A percentile compares a stretch with the other conserved stretches of the same genome.
phyloP scores from a whole-genome alignment of 352 stramenopile genomes.

The Hyphochytrium catenoides region DNA sequence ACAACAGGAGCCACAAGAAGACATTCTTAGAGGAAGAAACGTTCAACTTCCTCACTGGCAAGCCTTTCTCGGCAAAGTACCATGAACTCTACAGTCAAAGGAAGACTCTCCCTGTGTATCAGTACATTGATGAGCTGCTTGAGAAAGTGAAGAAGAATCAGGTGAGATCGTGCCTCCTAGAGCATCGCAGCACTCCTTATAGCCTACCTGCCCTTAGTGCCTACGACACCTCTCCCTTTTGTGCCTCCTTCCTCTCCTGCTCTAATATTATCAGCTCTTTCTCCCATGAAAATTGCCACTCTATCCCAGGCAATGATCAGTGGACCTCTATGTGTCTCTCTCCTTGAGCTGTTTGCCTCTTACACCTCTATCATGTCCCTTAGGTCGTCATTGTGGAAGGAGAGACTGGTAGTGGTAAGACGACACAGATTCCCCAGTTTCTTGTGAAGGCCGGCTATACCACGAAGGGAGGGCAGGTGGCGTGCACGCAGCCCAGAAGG shows the following conservation, averaged over 20 bases:
- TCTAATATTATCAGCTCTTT: conserved; percentile 59
- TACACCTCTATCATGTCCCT: neutral
- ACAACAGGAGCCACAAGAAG: too few species aligned
- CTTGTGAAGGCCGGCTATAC: conserved; percentile 46
- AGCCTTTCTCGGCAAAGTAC: too few species aligned
- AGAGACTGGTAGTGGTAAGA: conserved; percentile 94
- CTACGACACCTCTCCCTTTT: too few species aligned
- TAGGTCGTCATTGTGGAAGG: conserved; percentile 90
- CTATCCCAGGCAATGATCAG: conserved; percentile 1
- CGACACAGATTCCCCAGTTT: conserved; percentile 87
- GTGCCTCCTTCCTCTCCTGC: conserved; percentile 73
- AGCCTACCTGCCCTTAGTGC: too few species aligned
- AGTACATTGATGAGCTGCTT: conserved; percentile 58
- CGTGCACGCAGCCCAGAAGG: conserved; percentile 90
- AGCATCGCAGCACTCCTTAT: too few species aligned
- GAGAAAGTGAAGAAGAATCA: conserved; percentile 35
- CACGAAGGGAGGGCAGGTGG: conserved; percentile 45
- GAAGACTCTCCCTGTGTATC: conserved; percentile 62
- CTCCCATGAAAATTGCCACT: conserved; percentile 40
- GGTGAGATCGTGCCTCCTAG: too few species aligned
- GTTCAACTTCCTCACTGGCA: too few species aligned
- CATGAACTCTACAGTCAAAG: too few species aligned
- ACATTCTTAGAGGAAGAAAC: too few species aligned
- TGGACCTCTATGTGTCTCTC: neutral
- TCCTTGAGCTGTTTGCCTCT: neutral